Conservation (phyloP, 768 basidiomycete species). For the Tephrocybe sp. region DNA sequence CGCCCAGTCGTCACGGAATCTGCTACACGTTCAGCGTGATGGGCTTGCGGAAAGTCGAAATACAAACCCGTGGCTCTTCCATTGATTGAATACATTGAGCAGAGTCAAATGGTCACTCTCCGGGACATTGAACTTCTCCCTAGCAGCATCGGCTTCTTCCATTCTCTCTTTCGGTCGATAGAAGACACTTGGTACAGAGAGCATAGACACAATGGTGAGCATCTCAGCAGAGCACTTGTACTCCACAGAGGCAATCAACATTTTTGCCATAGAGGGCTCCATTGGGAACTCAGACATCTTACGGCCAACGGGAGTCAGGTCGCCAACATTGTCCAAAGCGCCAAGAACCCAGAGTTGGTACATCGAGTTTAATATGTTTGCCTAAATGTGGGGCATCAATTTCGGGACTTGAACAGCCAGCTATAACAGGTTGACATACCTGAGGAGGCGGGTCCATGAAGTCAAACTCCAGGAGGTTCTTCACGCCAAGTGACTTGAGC, state of each 20-base stretch:
- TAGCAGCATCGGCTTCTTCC: slow-evolving; percentile 95
- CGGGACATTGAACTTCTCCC: slow-evolving; percentile 98
- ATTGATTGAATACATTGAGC: slow-evolving; percentile 95
- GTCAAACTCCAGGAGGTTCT: slow-evolving; percentile 96
- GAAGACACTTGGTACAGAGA: slow-evolving; percentile 96
- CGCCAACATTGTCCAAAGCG: slow-evolving; percentile 95
- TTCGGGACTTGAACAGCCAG: not conserved
- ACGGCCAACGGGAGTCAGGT: slow-evolving; percentile 85
- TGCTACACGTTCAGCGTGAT: slow-evolving; percentile 26
- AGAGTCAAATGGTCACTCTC: slow-evolving; percentile 97
- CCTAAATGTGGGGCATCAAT: slow-evolving; percentile 42
- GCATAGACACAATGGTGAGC: slow-evolving; percentile 98
- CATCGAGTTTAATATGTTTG: slow-evolving; percentile 98
- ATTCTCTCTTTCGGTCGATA: slow-evolving; percentile 96
- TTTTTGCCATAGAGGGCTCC: slow-evolving; percentile 99
- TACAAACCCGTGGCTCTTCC: slow-evolving; percentile 91
- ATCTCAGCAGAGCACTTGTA: slow-evolving; percentile 93
- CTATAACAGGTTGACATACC: slow-evolving; percentile 35
- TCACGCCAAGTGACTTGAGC: slow-evolving; percentile 94
- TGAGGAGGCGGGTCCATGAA: slow-evolving; percentile 99
- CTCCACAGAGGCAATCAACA: slow-evolving; percentile 94
- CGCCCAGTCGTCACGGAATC: slow-evolving; percentile 92
- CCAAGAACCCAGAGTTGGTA: slow-evolving; percentile 99
- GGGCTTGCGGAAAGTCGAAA: not conserved
- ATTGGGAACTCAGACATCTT: slow-evolving; percentile 99